Conservation (phyloP, 768 basidiomycete genomes). For the Royoungia palumana region DNA sequence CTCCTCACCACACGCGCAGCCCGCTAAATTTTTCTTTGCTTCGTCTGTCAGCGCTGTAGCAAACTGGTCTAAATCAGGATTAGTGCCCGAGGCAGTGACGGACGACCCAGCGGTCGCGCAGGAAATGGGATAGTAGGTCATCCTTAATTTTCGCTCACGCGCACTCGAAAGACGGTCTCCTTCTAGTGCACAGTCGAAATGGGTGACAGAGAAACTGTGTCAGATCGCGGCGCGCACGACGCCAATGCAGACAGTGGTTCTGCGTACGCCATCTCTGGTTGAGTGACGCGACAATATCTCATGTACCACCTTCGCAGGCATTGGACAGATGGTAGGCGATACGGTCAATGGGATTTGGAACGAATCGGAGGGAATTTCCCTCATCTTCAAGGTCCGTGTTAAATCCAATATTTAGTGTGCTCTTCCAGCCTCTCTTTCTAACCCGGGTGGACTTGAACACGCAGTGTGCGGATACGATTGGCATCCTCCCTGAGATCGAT, state of each 20-base stretch:
- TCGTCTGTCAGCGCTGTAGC: conserved; percentile 42
- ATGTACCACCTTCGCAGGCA: conserved; percentile 29
- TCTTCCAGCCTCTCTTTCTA: background rate
- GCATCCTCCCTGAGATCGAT: conserved; percentile 31
- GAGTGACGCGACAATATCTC: background rate
- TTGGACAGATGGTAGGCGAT: conserved; percentile 58
- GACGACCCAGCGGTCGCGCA: conserved; percentile 27
- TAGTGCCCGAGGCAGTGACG: conserved; percentile 23
- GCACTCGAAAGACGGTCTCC: no score
- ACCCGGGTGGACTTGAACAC: background rate
- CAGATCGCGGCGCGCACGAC: conserved; percentile 37
- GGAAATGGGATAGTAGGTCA: conserved; percentile 33
- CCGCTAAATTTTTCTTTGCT: conserved; percentile 48
- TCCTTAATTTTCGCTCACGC: background rate
- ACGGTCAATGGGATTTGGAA: conserved; percentile 49
- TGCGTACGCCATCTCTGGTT: conserved; percentile 15
- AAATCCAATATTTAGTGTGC: no score
- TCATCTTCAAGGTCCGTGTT: conserved; percentile 28
- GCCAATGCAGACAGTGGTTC: conserved; percentile 17
- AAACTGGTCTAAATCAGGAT: conserved; percentile 18
- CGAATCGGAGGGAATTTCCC: conserved; percentile 41
- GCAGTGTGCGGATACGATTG: conserved; percentile 40
- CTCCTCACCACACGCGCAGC: conserved; percentile 29
- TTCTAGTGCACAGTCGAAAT: conserved; percentile 38
- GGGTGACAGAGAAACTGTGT: conserved; percentile 52